phyloP scores from a whole-genome alignment of 75 land plant genomes.

The Isoetes taiwanensis region DNA sequence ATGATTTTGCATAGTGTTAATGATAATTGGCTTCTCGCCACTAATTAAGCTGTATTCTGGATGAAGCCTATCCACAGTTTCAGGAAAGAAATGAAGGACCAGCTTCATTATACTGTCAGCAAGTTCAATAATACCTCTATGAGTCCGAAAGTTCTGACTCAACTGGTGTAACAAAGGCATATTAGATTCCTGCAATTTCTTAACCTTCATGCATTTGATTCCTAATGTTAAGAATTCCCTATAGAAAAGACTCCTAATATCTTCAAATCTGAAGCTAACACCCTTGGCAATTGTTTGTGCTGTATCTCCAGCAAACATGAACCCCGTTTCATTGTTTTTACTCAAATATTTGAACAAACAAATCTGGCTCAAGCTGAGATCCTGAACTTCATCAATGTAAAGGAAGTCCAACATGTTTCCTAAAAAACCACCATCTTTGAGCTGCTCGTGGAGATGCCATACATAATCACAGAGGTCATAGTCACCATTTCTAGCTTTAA shows the following conservation, averaged over 20 bases:
- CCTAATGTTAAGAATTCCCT: slow-evolving; percentile 28
- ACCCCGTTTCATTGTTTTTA: slow-evolving; percentile 38
- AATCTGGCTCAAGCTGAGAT: slow-evolving; percentile 53
- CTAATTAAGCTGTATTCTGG: slow-evolving; percentile 44
- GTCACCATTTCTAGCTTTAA: slow-evolving; percentile 26
- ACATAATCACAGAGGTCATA: slow-evolving; percentile 61
- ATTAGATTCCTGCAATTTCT: slow-evolving; percentile 4
- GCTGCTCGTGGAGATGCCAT: slow-evolving; percentile 33
- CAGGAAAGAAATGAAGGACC: slow-evolving; percentile 37
- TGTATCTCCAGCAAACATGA: slow-evolving; percentile 69
- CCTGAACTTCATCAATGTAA: slow-evolving; percentile 74
- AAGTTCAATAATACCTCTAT: slow-evolving; percentile 35
- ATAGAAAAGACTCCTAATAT: slow-evolving; percentile 42
- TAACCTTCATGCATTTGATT: not conserved
- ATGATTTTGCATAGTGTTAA: slow-evolving; percentile 32
- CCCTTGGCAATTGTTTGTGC: slow-evolving; percentile 73
- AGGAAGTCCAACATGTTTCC: slow-evolving; percentile 42
- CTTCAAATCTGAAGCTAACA: slow-evolving; percentile 52
- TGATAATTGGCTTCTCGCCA: slow-evolving; percentile 46
- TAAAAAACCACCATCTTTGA: slow-evolving; percentile 13
- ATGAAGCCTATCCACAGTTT: slow-evolving; percentile 29
- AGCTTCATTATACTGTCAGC: slow-evolving; percentile 45
- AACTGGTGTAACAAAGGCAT: slow-evolving; percentile 30
- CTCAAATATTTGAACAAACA: slow-evolving; percentile 43
- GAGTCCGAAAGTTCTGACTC: slow-evolving; percentile 51